Conservation (phyloP, 345 rosid species). For the Citrus unshiu region DNA sequence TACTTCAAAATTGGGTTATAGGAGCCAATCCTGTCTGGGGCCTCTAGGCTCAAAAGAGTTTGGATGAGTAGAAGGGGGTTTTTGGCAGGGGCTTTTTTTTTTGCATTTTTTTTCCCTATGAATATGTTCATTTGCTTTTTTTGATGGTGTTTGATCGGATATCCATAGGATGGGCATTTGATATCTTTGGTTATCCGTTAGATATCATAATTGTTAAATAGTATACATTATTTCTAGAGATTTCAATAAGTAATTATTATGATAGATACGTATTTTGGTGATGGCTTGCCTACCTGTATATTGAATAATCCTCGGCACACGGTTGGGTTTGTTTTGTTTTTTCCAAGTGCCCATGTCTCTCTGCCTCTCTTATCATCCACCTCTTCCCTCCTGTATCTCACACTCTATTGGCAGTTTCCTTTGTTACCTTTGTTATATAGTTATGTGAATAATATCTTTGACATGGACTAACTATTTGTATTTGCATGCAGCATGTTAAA, state of each 20-base stretch:
- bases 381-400: background rate
- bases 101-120: no score
- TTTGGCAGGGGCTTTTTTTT: background rate
- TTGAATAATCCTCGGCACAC: background rate
- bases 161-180: background rate
- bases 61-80: background rate
- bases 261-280: background rate
- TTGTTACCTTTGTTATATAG: background rate
- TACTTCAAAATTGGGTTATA: background rate
- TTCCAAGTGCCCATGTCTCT: background rate
- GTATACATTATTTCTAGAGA: background rate
- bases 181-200: background rate
- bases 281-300: background rate
- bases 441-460: background rate
- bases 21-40: background rate
- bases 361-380: background rate
- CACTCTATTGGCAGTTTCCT: background rate
- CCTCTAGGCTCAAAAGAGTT: background rate
- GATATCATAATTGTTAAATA: background rate
- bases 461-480: slow-evolving; percentile 7
- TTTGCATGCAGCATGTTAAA: slow-evolving; percentile 57
- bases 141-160: background rate
- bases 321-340: background rate
- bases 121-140: background rate
- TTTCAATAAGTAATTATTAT: background rate